Evolutionary conservation across 306 rosid genomes (phyloP).

Genomic region (Parietaria judaica): DNA sequence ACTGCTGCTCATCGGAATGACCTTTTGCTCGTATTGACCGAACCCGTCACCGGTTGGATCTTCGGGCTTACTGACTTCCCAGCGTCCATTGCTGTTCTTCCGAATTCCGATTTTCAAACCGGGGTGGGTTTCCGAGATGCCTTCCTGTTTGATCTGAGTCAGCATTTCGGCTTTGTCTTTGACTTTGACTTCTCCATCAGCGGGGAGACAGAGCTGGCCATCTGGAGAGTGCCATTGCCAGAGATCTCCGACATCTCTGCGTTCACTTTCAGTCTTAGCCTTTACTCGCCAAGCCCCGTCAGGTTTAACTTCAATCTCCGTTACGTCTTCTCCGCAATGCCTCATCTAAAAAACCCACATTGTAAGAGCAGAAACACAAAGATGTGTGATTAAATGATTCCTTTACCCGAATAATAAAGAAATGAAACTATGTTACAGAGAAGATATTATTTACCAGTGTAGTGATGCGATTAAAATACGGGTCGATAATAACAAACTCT

Average conservation of each 20-base stretch:
- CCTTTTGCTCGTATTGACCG: constrained; percentile 52
- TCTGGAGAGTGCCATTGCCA: constrained; percentile 78
- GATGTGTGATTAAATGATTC: background rate
- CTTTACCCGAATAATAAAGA: background rate
- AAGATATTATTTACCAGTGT: constrained; percentile 42
- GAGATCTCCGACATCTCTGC: constrained; percentile 63
- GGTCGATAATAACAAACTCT: constrained; percentile 84
- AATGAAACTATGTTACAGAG: background rate
- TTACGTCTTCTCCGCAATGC: constrained; percentile 77
- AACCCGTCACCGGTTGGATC: constrained; percentile 42
- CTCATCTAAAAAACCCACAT: constrained; percentile 53
- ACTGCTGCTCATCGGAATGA: constrained; percentile 95
- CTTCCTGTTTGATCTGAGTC: constrained; percentile 76
- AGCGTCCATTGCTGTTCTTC: constrained; percentile 65
- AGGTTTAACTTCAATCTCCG: constrained; percentile 91
- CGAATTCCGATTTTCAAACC: constrained; percentile 71
- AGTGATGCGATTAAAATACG: constrained; percentile 82
- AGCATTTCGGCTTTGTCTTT: constrained; percentile 36
- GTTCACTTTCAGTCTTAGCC: constrained; percentile 72
- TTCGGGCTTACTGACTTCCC: constrained; percentile 83
- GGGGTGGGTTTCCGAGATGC: constrained; percentile 58
- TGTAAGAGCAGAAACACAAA: background rate
- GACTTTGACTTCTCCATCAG: constrained; percentile 35
- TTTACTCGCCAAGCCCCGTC: constrained; percentile 96
- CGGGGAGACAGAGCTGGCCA: constrained; percentile 37